phyloP scores from a whole-genome alignment of 371 early-diverging fungal genomes.

The Mucor irregularis region DNA sequence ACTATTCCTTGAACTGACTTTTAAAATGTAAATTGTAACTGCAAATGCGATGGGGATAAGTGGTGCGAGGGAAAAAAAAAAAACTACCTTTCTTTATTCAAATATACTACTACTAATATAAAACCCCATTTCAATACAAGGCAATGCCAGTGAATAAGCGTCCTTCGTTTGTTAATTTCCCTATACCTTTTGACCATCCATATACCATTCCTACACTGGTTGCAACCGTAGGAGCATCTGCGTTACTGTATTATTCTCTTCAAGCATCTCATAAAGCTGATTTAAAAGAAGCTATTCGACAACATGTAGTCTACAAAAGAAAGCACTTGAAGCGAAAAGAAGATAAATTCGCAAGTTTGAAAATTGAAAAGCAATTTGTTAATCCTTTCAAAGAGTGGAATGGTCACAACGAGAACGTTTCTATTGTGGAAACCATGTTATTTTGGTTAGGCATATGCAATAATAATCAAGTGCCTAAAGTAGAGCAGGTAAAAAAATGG shows the following conservation, averaged over 20 bases:
- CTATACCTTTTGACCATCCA: conserved; percentile 56
- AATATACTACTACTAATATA: no score
- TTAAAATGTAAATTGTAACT: no score
- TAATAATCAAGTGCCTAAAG: conserved; percentile 10
- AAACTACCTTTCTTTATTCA: not conserved
- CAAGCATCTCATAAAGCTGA: conserved; percentile 42
- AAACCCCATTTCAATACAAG: no score
- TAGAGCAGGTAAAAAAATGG: conserved; percentile 11
- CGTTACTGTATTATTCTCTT: conserved; percentile 44
- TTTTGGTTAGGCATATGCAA: conserved; percentile 37
- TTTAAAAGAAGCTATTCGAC: conserved; percentile 45
- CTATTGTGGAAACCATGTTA: conserved; percentile 45
- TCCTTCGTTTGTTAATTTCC: conserved; percentile 48
- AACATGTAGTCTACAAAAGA: conserved; percentile 35
- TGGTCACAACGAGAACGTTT: conserved; percentile 26
- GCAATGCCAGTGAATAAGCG: conserved; percentile 33
- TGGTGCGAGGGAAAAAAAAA: not conserved
- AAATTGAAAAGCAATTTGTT: conserved; percentile 58
- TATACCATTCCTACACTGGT: conserved; percentile 43
- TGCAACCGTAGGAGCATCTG: conserved; percentile 43
- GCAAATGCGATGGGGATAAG: not conserved
- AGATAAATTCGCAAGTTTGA: conserved; percentile 46
- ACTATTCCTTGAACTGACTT: not conserved
- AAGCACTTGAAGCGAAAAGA: conserved; percentile 35
- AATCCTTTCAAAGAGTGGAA: conserved; percentile 68